Percentiles rank a stretch among this genome's conserved stretches.
These are phyloP conservation scores for Sphaerulina musiva DNA, from an alignment of 2,329 filamentous ascomycete genomes.

Conservation along the genomic window DNA sequence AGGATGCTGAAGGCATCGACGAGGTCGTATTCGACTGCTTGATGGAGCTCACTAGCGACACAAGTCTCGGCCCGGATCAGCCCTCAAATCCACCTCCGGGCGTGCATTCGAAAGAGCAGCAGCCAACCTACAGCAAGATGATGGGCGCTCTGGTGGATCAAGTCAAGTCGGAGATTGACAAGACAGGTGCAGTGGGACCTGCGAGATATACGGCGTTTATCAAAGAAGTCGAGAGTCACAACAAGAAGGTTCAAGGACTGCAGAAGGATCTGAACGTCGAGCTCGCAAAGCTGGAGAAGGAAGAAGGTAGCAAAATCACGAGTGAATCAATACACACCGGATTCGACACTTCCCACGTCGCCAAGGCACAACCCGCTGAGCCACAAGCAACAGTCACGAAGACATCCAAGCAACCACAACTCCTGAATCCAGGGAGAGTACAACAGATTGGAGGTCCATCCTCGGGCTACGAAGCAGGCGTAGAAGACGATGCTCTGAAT, in stretches of 20 bases:
- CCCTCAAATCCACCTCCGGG: conserved; percentile 71
- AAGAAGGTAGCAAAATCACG: conserved; percentile 84
- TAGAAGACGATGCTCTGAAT: conserved; percentile 47
- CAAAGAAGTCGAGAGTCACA: conserved; percentile 68
- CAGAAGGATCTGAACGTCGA: conserved; percentile 69
- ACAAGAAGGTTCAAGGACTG: conserved; percentile 67
- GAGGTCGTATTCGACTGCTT: conserved; percentile 84
- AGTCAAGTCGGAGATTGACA: conserved; percentile 78
- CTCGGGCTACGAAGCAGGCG: conserved; percentile 56
- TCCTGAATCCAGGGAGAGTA: conserved; percentile 38
- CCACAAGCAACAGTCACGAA: conserved; percentile 22
- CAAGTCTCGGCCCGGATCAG: conserved; percentile 64
- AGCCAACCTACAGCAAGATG: conserved; percentile 91
- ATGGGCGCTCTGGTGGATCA: conserved; percentile 94
- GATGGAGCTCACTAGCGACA: conserved; percentile 63
- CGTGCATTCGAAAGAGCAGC: conserved; percentile 66
- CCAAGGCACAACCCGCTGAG: conserved; percentile 44
- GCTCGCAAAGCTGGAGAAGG: conserved; percentile 73
- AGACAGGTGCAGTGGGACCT: conserved; percentile 51
- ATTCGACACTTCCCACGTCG: conserved; percentile 79
- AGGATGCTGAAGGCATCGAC: conserved; percentile 57
- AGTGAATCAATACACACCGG: conserved; percentile 83
- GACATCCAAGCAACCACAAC: conserved; percentile 30
- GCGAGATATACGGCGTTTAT: conserved; percentile 69
- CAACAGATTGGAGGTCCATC: conserved; percentile 44